Percentiles rank a stretch among this genome's conserved stretches.
phyloP scores from a whole-genome alignment of 495 filamentous ascomycete genomes.

The Xylaria nigripes region DNA sequence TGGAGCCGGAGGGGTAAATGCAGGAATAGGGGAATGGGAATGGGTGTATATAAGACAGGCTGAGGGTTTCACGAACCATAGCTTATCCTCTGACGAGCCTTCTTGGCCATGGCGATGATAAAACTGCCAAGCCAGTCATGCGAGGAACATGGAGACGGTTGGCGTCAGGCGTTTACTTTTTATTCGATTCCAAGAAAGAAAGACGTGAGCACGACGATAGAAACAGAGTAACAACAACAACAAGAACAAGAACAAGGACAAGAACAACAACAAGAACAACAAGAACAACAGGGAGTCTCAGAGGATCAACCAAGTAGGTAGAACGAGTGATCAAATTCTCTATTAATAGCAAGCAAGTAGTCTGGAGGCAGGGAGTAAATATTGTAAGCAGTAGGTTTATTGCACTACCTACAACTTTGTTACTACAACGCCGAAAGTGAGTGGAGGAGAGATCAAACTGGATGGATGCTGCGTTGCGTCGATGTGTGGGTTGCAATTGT shows the following conservation, averaged over 20 bases:
- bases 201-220: background rate
- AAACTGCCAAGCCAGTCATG: conserved; percentile 29
- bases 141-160: conserved; percentile 15
- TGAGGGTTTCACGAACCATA: conserved; percentile 46
- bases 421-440: background rate
- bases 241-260: too few species aligned
- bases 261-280: too few species aligned
- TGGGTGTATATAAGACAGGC: background rate
- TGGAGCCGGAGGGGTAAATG: background rate
- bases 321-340: background rate
- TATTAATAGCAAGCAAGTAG: background rate
- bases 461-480: background rate
- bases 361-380: background rate
- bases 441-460: background rate
- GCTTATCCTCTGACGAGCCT: conserved; percentile 56
- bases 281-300: too few species aligned
- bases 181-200: background rate
- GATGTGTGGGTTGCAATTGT: background rate
- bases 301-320: too few species aligned
- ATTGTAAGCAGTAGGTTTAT: background rate
- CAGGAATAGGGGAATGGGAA: background rate
- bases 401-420: background rate
- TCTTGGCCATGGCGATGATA: conserved; percentile 46
- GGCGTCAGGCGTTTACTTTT: too few species aligned
- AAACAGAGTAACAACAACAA: background rate